These are phyloP conservation scores for Blastobotrys proliferans DNA, from an alignment of 1,139 yeast genomes.

Conservation along the genomic window DNA sequence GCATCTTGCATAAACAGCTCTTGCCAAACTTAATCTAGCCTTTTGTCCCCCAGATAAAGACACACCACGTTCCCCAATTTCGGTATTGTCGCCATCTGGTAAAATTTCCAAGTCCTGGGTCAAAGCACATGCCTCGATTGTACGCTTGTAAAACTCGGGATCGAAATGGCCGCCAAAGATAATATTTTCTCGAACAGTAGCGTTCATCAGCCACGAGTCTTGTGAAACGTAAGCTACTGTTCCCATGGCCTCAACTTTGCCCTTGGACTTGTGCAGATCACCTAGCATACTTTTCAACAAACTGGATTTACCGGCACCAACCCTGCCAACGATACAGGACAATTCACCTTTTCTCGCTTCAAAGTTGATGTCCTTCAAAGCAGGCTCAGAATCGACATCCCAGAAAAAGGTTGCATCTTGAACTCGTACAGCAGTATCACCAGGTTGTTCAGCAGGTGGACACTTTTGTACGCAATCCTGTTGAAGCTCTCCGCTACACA, in stretches of 20 bases:
- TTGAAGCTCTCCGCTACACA: slow-evolving; percentile 51
- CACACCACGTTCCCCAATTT: slow-evolving; percentile 96
- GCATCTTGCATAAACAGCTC: slow-evolving; percentile 94
- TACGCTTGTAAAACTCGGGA: slow-evolving; percentile 69
- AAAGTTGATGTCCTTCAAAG: slow-evolving; percentile 40
- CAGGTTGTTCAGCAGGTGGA: slow-evolving; percentile 34
- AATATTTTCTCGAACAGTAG: slow-evolving; percentile 84
- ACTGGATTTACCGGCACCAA: slow-evolving; percentile 91
- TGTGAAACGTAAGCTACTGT: slow-evolving; percentile 88
- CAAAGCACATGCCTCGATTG: slow-evolving; percentile 86
- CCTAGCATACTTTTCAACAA: slow-evolving; percentile 80
- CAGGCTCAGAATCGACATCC: slow-evolving; percentile 24
- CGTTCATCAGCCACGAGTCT: slow-evolving; percentile 93
- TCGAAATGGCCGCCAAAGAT: slow-evolving; percentile 85
- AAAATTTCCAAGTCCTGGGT: slow-evolving; percentile 71
- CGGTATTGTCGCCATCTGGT: slow-evolving; percentile 84
- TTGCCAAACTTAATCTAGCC: slow-evolving; percentile 86
- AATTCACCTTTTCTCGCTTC: slow-evolving; percentile 74
- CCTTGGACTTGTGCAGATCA: slow-evolving; percentile 74
- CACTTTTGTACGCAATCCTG: slow-evolving; percentile 37
- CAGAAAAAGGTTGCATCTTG: slow-evolving; percentile 47
- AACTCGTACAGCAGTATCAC: slow-evolving; percentile 41
- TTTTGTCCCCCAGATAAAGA: slow-evolving; percentile 96
- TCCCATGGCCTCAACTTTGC: slow-evolving; percentile 72
- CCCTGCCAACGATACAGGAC: slow-evolving; percentile 86